Base-by-base conservation (phyloP, 1,284 basidiomycete genomes). In the Volvariella volvacea region DNA sequence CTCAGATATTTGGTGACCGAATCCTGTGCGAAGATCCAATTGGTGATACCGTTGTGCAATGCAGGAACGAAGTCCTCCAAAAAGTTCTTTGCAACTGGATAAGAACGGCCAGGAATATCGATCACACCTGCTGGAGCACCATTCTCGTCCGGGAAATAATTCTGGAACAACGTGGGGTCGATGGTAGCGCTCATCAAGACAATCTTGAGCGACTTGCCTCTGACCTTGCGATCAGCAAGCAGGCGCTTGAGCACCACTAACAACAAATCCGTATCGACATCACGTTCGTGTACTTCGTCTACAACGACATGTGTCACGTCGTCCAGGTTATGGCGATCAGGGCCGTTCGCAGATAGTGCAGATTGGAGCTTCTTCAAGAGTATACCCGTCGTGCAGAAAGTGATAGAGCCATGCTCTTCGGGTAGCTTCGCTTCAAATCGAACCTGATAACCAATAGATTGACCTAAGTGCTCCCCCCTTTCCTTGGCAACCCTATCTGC, bases 161-260 rank as follows among this genome's bases (percentile, higher is more conserved):
- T 67, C 58, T 88, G 85, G 76, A 98, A 97, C 22, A 96, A 74
- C 0, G 77, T 78, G 1, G 93, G 87, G 57, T 97, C 88, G 61
- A 97, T 92, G 25, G 94, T 97, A 2, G 94, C 93, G 56, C 91
- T 95, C 93, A 97, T 97, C 45, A 98, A 78, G 36, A 97, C 68
- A 50, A 98, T 74, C 64, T 92, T 95, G 64, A 98, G 69, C 8
- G 91, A 88, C 41, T 81, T 78, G 22, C 79, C 77, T 51, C 82
- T 79, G 3, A 76, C 71, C 56, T 79, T 83, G 51, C 93, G 78
- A 52, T 93, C 86, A 4, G 76, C 78, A 52, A 96, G 63, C 16
- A 96, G 65, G 17, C 89, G 82, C 66, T 95, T 94, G 51, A 98
- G 74, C 10, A 95, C 91, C 46, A 95, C 91, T 7, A 99, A 77